These are phyloP conservation scores for Solanum appendiculatum DNA, from an alignment of 257 asterid species.

Conservation along the genomic window DNA sequence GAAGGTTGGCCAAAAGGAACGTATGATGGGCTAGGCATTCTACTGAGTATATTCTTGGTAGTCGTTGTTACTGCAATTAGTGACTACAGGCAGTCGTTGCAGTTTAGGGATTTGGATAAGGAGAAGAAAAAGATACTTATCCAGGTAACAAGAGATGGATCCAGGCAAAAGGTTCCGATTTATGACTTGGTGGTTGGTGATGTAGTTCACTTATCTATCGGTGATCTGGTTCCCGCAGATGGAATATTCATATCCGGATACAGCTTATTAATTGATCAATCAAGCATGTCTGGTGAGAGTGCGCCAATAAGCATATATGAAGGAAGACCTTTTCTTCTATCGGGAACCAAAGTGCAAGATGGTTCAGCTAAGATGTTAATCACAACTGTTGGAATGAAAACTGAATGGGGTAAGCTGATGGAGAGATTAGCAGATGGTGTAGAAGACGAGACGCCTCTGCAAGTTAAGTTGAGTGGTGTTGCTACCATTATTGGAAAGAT, in stretches of 20 bases:
- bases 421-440: conserved; percentile 56
- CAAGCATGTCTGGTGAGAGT: conserved; percentile 79
- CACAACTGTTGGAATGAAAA: conserved; percentile 74
- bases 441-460: conserved; percentile 75
- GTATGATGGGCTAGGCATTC: conserved; percentile 66
- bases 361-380: conserved; percentile 73
- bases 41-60: conserved; percentile 53
- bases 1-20: conserved; percentile 86
- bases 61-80: conserved; percentile 67
- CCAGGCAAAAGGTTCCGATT: conserved; percentile 40
- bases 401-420: conserved; percentile 81
- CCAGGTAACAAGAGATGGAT: conserved; percentile 51
- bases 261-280: conserved; percentile 56
- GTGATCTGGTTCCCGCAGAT: conserved; percentile 81
- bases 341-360: conserved; percentile 77
- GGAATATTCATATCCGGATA: conserved; percentile 58
- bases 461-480: conserved; percentile 74
- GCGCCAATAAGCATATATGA: conserved; percentile 37
- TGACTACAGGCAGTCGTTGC: conserved; percentile 76
- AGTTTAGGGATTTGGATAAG: conserved; percentile 64
- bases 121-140: conserved; percentile 50
- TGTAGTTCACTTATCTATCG: conserved; percentile 57
- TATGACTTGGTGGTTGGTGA: conserved; percentile 69
- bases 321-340: conserved; percentile 46
- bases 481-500: conserved; percentile 74